These are phyloP conservation scores for Westerdykella sp. DNA, from an alignment of 2,329 filamentous ascomycete species.

Conservation along the genomic window DNA sequence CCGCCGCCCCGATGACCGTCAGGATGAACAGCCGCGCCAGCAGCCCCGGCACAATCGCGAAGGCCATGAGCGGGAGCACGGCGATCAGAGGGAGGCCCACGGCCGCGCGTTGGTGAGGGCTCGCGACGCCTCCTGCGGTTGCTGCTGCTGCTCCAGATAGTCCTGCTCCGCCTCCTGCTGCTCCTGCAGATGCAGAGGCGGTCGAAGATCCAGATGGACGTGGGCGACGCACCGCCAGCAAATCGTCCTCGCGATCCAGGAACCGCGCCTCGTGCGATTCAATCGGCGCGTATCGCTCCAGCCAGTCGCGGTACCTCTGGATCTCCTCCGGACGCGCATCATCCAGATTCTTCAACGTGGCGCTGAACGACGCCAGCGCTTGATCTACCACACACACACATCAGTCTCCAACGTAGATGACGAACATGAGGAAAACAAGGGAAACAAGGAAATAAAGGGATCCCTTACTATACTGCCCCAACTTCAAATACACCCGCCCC, in stretches of 20 bases:
- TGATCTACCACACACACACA: constrained; percentile 32
- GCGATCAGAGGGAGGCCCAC: constrained; percentile 36
- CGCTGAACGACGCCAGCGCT: constrained; percentile 53
- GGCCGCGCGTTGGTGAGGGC: constrained; percentile 17
- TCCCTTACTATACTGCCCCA: constrained; percentile 60
- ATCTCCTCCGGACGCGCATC: constrained; percentile 49
- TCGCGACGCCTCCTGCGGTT: constrained; percentile 3
- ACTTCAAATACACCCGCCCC: constrained; percentile 58
- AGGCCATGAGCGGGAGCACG: constrained; percentile 39
- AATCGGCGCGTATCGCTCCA: constrained; percentile 51
- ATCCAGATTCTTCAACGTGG: constrained; percentile 47
- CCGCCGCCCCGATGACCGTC: constrained; percentile 32
- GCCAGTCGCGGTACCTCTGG: constrained; percentile 50
- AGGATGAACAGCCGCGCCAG: constrained; percentile 38
- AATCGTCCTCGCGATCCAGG: constrained; percentile 50
- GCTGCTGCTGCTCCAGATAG: neutral
- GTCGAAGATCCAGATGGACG: constrained; percentile 8
- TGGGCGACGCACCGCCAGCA: constrained; percentile 40
- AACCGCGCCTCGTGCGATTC: constrained; percentile 56
- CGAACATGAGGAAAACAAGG: neutral
- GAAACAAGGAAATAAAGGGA: neutral
- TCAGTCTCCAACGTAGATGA: neutral
- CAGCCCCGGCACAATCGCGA: constrained; percentile 39
- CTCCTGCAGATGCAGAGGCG: no score
- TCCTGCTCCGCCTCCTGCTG: neutral